phyloP scores from a whole-genome alignment of 805 yeast genomes.

The Starmera dryadoides region DNA sequence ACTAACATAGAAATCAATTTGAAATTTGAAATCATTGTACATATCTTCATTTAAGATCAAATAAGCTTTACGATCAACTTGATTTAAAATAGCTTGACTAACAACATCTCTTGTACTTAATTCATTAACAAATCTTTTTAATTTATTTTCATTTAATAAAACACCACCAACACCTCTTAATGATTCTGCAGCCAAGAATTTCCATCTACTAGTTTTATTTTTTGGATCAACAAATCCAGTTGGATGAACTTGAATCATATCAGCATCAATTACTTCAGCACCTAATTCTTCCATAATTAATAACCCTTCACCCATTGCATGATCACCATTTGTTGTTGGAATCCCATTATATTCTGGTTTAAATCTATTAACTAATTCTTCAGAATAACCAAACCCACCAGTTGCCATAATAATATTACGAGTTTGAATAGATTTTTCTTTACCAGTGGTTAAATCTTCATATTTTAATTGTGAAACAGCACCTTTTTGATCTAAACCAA shows the following conservation, averaged over 20 bases:
- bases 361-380: slow-evolving; percentile 30
- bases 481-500: slow-evolving; percentile 20
- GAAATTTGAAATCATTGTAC: slow-evolving; percentile 36
- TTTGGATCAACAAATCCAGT: slow-evolving; percentile 48
- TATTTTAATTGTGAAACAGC: slow-evolving; percentile 37
- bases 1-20: slow-evolving; percentile 43
- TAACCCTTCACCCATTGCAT: slow-evolving; percentile 56
- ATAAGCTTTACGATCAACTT: slow-evolving; percentile 23
- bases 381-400: slow-evolving; percentile 46
- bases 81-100: slow-evolving; percentile 32
- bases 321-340: slow-evolving; percentile 51
- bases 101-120: slow-evolving; percentile 46
- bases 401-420: slow-evolving; percentile 42
- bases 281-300: slow-evolving; percentile 37
- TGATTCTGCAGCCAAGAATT: slow-evolving; percentile 54
- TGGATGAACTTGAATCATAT: slow-evolving; percentile 54
- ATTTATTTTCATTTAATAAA: slow-evolving; percentile 34
- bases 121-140: slow-evolving; percentile 48
- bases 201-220: slow-evolving; percentile 35
- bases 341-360: slow-evolving; percentile 38
- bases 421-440: slow-evolving; percentile 18
- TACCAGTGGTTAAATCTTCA: slow-evolving; percentile 20
- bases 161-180: slow-evolving; percentile 55
- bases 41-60: slow-evolving; percentile 36
- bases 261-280: slow-evolving; percentile 49